These are phyloP conservation scores for Saccharomyces hybrid DNA, from an alignment of 1,139 yeast genomes.

Conservation along the genomic window DNA sequence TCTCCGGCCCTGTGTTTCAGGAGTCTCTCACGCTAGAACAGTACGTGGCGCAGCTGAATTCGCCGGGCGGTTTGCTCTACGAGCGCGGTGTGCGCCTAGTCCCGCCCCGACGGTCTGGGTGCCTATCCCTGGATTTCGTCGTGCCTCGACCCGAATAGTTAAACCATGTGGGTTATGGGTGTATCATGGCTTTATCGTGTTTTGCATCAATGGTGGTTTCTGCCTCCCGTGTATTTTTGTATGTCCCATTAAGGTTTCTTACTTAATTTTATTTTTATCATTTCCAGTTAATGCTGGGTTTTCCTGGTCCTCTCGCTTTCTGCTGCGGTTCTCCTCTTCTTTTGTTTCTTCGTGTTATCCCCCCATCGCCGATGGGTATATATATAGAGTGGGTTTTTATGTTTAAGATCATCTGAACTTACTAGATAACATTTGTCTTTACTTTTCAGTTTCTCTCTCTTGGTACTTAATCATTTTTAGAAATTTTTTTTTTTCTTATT, in stretches of 20 bases:
- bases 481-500: no score
- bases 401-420: background rate
- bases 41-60: slow-evolving; percentile 42
- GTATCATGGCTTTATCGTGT: background rate
- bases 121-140: slow-evolving; percentile 50
- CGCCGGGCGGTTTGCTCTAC: slow-evolving; percentile 18
- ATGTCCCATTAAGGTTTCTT: background rate
- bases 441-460: background rate
- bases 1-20: background rate
- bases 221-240: background rate
- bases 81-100: slow-evolving; percentile 38
- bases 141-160: background rate
- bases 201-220: background rate
- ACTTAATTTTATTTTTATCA: background rate
- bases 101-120: slow-evolving; percentile 52
- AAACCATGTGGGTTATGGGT: background rate
- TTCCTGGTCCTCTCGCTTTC: background rate
- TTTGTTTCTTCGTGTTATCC: background rate
- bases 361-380: background rate
- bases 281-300: background rate
- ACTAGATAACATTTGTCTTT: background rate
- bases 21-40: slow-evolving; percentile 36
- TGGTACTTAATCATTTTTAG: no score
- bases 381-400: background rate
- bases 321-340: background rate